Evolutionary conservation across 306 rosid genomes (phyloP), one percentile per base, ranked within the genome.

Genomic region (Trifolium dubium): DNA sequence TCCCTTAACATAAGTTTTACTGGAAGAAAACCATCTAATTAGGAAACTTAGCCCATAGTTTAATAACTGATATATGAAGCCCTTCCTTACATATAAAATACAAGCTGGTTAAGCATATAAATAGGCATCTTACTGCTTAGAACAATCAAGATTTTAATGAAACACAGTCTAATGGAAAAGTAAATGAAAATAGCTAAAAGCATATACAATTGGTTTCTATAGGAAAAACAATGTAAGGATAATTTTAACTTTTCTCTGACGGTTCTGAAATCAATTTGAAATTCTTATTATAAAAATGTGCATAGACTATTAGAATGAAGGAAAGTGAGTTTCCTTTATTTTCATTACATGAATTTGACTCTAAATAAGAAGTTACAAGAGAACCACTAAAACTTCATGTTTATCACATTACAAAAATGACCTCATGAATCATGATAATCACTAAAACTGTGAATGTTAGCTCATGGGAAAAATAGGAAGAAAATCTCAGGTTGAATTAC

Each of bases 221-320:
- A 58, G 35, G 15, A 4, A 29, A 58, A 60, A 31, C 41, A 41
- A 31, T 29, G 64, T 59, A 59, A 60, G 41, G 23, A 31, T 11
- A 31, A 10, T 56, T 28, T 56, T 10, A 56, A 56, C 34, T 28
- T 56, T 5, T 56, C 62, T 23, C 14, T 56, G 11, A 23, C 3
- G 9, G 62, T 56, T 81, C 50, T 35, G n/a, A 64, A 69, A 50
- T 73, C 71, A 67, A 40, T 53, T 54, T 71, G 77, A 75, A n/a
- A 5, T 69, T 62, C 50, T 43, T 70, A 63, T 54, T 46, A 15
- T 64, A 64, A 35, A 8, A n/a, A 71, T 29, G 55, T 19, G 14
- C 47, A 17, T 34, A 44, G 32, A 50, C 34, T 59, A 56, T 29
- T 59, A 39, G 35, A 64, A 59, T 19, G 70, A 81, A 65, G 59